Evolutionary conservation across 2,329 filamentous ascomycete genomes (phyloP), one percentile per base, ranked within the genome.

Genomic region (Fusarium sp.): DNA sequence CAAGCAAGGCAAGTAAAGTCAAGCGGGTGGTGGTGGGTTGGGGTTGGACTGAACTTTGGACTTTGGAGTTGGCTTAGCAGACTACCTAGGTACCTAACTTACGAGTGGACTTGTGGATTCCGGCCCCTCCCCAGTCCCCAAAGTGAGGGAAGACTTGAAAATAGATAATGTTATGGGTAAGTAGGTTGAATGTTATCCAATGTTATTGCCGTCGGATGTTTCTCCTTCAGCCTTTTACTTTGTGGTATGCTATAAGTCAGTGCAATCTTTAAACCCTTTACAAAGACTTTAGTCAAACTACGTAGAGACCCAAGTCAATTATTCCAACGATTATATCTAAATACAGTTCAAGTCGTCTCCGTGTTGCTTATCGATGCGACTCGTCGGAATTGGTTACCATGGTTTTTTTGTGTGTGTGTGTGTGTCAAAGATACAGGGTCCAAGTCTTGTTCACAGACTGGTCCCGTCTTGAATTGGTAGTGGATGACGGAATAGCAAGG

Each of bases 361-460:
- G 41, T n/a, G 20, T 57, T 57, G n/a, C 42, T 49, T 42, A 34
- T 63, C 37, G 23, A 45, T 45, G 42, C 42, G 42, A 47, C 36
- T 38, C 44, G 41, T 18, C n/a, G 31, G 40, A 28, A 62, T 52
- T 60, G 40, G 64, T 45, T 52, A 26, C 37, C 47, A 53, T 45
- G 57, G 46, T 46, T 18, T 65, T 65, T 62, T n/a, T n/a, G n/a
- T n/a, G n/a, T n/a, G 34, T 66, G 38, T 47, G 34, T 40, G 62
- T 30, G 62, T 42, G 62, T 60, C 57, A 56, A 67, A 49, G 57
- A 54, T 53, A 63, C 46, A 63, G 64, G 66, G 68, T 71, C 68
- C 64, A 71, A 71, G 60, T 70, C 58, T 67, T 70, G 67, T 67
- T 65, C 62, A 55, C 46, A 47, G 57, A 46, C 67, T 70, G 53